These are phyloP conservation scores for Podosphaera leucotricha DNA, from an alignment of 2,329 filamentous ascomycete species.

Conservation along the genomic window DNA sequence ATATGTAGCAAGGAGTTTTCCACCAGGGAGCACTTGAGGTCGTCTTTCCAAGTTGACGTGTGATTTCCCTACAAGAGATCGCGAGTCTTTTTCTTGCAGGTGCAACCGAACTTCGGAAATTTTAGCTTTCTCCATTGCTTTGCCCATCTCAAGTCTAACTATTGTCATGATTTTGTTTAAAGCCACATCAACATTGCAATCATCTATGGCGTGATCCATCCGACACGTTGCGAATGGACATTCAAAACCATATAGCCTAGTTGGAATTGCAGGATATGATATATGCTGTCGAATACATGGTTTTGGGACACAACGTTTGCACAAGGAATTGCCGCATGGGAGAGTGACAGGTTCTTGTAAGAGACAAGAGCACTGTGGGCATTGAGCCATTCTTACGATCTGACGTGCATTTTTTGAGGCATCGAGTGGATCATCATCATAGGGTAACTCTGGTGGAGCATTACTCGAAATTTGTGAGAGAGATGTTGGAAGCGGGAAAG, in stretches of 20 bases:
- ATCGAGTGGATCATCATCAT: conserved; percentile 16
- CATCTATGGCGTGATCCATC: conserved; percentile 49
- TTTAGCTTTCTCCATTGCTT: conserved; percentile 17
- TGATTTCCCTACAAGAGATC: not conserved
- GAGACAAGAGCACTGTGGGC: conserved; percentile 45
- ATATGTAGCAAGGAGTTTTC: conserved; percentile 42
- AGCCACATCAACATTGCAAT: conserved; percentile 57
- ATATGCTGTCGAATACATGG: conserved; percentile 42
- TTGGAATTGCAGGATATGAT: conserved; percentile 48
- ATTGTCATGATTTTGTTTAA: conserved; percentile 46
- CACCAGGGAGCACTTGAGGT: conserved; percentile 24
- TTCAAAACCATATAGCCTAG: conserved; percentile 43
- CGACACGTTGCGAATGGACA: conserved; percentile 47
- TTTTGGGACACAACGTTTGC: conserved; percentile 48
- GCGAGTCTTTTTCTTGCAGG: conserved; percentile 17
- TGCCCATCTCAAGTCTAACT: conserved; percentile 28
- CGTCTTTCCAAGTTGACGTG: not conserved
- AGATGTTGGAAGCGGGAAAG: not conserved
- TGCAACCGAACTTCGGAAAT: conserved; percentile 19
- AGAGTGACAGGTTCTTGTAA: conserved; percentile 47
- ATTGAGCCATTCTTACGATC: conserved; percentile 55
- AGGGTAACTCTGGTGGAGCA: not conserved
- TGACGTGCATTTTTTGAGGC: conserved; percentile 32
- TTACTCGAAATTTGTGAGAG: not conserved
- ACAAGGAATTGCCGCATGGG: conserved; percentile 62